Conservation (phyloP, 257 asterid genomes). For the Plantago elongata region DNA sequence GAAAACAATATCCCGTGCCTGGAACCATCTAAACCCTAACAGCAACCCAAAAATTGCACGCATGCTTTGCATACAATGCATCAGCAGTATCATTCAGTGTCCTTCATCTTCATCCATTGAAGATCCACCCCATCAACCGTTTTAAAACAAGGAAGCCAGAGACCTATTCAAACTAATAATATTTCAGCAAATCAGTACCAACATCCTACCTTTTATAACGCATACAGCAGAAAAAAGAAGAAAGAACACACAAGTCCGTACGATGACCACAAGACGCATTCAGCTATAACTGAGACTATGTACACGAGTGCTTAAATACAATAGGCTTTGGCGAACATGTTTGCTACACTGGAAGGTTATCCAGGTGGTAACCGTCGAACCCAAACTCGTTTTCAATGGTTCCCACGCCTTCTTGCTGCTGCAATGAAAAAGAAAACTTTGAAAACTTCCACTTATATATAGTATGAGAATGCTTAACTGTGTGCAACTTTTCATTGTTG, state of each 20-base stretch:
- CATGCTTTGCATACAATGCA: slow-evolving; percentile 36
- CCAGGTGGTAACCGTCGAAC: slow-evolving; percentile 56
- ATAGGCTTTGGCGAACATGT: slow-evolving; percentile 8
- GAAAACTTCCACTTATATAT: neutral
- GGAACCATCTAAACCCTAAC: slow-evolving; percentile 20
- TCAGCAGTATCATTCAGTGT: slow-evolving; percentile 17
- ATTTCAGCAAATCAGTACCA: slow-evolving; percentile 17
- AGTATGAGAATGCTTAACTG: no score
- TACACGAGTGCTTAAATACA: slow-evolving; percentile 32
- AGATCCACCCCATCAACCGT: slow-evolving; percentile 16
- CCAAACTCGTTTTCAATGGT: slow-evolving; percentile 62
- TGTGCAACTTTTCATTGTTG: no score
- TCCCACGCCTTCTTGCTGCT: slow-evolving; percentile 58
- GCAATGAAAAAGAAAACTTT: neutral
- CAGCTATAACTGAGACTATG: slow-evolving; percentile 28
- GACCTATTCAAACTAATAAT: neutral
- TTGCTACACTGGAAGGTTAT: slow-evolving; percentile 60
- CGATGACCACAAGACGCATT: slow-evolving; percentile 15
- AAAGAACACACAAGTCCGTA: slow-evolving; percentile 12
- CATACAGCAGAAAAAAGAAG: slow-evolving; percentile 5
- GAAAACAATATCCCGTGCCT: neutral
- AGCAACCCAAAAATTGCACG: slow-evolving; percentile 31
- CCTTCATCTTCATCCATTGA: slow-evolving; percentile 18
- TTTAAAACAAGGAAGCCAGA: neutral
- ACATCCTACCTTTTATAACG: slow-evolving; percentile 22